Evolutionary conservation across 78 protist species (phyloP), one percentile per base, ranked within the genome.

Genomic region (Polysphondylium violaceum): DNA sequence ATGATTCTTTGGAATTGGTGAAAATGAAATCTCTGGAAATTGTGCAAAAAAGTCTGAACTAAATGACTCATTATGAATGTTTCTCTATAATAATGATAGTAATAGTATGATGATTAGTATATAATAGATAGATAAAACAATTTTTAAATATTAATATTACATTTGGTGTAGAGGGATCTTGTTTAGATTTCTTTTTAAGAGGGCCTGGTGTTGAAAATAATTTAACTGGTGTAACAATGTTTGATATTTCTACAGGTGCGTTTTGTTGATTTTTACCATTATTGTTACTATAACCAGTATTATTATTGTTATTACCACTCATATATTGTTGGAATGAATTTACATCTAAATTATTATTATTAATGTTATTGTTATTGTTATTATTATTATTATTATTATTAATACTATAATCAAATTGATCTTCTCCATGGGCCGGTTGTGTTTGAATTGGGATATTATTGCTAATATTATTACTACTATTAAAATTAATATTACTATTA

Each of bases 141-240:
- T n/a, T n/a, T n/a, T n/a, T n/a, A 69, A 31, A 38, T 16, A 38
- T 51, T 5, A 23, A 14, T 33, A 27, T 73, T 38, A 23, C 25
- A 11, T 29, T 43, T 36, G 56, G 65, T 27, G 74, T 51, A 16
- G 88, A 67, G n/a, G 61, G 72, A 0, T n/a, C n/a, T n/a, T n/a
- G n/a, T n/a, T n/a, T n/a, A n/a, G n/a, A n/a, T n/a, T n/a, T n/a
- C n/a, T n/a, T n/a, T n/a, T n/a, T n/a, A n/a, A n/a, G n/a, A n/a
- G n/a, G n/a, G n/a, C 33, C 19, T 71, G 79, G 31, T 8, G 53
- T 41, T 12, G 63, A 41, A 59, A 69, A 83, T 47, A 56, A 36
- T 25, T 83, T 83, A 29, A 83, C 55, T 3, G 91, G 91, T 58
- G 91, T 69, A 7, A 83, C 63, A 35, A 83, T 51, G 44, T 71